phyloP scores from a whole-genome alignment of 768 basidiomycete species.

The Russula abietina region DNA sequence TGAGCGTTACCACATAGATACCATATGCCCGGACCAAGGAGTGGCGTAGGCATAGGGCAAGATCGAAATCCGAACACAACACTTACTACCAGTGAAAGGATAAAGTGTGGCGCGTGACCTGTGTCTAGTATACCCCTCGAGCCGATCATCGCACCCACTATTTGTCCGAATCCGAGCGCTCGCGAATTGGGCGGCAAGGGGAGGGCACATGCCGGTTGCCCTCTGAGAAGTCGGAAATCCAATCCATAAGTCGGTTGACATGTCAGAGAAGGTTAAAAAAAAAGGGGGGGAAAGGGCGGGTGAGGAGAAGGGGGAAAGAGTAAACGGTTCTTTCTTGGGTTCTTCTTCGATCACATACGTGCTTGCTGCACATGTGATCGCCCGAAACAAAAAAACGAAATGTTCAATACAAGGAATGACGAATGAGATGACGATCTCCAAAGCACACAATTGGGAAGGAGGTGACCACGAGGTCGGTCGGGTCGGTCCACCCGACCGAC shows the following conservation, averaged over 20 bases:
- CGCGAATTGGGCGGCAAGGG: neutral
- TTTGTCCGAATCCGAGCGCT: neutral
- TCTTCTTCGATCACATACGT: neutral
- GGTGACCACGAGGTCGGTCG: constrained; percentile 1
- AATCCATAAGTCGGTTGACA: constrained; percentile 2
- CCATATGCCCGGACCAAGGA: constrained; percentile 4
- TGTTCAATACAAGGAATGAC: neutral
- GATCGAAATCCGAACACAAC: neutral
- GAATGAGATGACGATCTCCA: too few relatives aligned
- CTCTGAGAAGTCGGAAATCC: neutral
- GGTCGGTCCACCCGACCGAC: too few relatives aligned
- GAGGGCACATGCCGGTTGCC: neutral
- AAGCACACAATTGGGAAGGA: constrained; percentile 22
- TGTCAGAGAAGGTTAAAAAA: too few relatives aligned
- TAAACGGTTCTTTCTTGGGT: too few relatives aligned
- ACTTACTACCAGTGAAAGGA: neutral
- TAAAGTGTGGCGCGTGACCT: constrained; percentile 12
- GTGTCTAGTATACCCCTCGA: neutral
- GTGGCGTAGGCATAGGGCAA: constrained; percentile 4
- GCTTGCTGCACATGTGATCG: too few relatives aligned
- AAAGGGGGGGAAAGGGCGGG: too few relatives aligned
- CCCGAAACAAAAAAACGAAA: neutral
- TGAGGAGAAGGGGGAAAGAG: too few relatives aligned
- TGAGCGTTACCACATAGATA: neutral
- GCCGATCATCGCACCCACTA: constrained; percentile 1